phyloP scores from a whole-genome alignment of 176 grass and related monocot species.

The Neostapfia colusana region DNA sequence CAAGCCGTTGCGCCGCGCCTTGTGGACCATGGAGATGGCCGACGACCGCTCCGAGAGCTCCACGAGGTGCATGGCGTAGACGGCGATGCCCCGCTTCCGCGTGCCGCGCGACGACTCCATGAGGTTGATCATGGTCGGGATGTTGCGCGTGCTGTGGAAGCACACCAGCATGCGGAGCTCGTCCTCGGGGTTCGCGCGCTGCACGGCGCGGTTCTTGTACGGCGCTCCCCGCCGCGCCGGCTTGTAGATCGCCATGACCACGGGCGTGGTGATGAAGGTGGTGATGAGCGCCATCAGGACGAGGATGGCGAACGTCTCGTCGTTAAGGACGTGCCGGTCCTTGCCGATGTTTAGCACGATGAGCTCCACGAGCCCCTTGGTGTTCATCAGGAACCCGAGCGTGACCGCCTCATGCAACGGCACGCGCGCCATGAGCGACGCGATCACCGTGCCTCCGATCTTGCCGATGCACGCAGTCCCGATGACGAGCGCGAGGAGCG shows the following conservation, averaged over 20 bases:
- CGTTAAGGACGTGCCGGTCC: conserved; percentile 64
- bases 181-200: conserved; percentile 34
- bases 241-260: conserved; percentile 56
- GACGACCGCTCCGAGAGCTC: conserved; percentile 63
- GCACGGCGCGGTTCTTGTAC: conserved; percentile 59
- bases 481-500: conserved; percentile 61
- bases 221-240: conserved; percentile 42
- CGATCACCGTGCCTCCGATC: conserved; percentile 54
- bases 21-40: conserved; percentile 62
- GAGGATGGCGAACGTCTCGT: conserved; percentile 66
- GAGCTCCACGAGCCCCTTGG: conserved; percentile 70
- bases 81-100: conserved; percentile 37
- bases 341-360: conserved; percentile 67
- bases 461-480: conserved; percentile 62
- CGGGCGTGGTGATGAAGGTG: conserved; percentile 62
- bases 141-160: conserved; percentile 62
- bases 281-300: conserved; percentile 72
- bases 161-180: conserved; percentile 65
- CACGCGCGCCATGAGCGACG: conserved; percentile 31
- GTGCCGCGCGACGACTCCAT: conserved; percentile 56
- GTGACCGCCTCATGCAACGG: conserved; percentile 44
- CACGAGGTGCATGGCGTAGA: conserved; percentile 67
- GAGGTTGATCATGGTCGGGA: conserved; percentile 68
- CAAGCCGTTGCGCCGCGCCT: conserved; percentile 52
- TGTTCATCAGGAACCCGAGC: conserved; percentile 68